A percentile compares a stretch with the other conserved stretches of the same genome.
Evolutionary conservation across 2,329 filamentous ascomycete genomes (phyloP).

Genomic region (Fusarium guadeloupense): DNA sequence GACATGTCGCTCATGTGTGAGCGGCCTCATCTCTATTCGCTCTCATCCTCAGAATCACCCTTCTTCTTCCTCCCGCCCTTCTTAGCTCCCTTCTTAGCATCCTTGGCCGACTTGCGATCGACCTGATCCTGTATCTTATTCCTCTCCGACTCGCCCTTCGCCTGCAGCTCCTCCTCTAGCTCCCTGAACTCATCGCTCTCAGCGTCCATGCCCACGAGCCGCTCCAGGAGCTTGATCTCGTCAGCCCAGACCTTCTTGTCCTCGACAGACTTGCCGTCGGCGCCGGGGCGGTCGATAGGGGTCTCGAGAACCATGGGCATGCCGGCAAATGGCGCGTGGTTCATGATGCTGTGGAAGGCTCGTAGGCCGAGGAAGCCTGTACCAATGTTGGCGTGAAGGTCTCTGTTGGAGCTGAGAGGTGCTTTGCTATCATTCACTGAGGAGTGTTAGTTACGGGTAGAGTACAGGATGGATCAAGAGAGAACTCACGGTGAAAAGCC

Average conservation of each 20-base stretch:
- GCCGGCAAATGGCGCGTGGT: constrained; percentile 77
- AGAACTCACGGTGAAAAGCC: constrained; percentile 73
- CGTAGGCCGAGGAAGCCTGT: constrained; percentile 91
- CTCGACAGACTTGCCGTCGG: constrained; percentile 73
- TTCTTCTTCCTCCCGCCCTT: constrained; percentile 49
- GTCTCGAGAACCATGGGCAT: constrained; percentile 96
- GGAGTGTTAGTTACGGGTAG: constrained; percentile 3
- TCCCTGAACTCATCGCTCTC: constrained; percentile 76
- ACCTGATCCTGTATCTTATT: constrained; percentile 81
- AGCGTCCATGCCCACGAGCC: constrained; percentile 83
- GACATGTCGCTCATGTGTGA: neutral
- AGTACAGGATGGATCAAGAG: neutral
- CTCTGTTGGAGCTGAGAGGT: constrained; percentile 80
- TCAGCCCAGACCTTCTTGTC: constrained; percentile 88
- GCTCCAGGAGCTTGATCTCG: constrained; percentile 95
- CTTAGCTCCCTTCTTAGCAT: constrained; percentile 51
- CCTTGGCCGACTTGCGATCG: constrained; percentile 75
- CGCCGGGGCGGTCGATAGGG: constrained; percentile 79
- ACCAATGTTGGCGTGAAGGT: constrained; percentile 95
- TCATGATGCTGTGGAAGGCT: constrained; percentile 92
- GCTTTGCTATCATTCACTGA: constrained; percentile 93
- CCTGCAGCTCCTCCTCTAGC: constrained; percentile 72
- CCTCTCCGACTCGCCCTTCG: constrained; percentile 75
- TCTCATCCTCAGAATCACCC: constrained; percentile 47
- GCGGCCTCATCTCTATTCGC: constrained; percentile 35